These are phyloP conservation scores for Polyplosphaeria fusca DNA, from an alignment of 495 filamentous ascomycete genomes.

Conservation along the genomic window DNA sequence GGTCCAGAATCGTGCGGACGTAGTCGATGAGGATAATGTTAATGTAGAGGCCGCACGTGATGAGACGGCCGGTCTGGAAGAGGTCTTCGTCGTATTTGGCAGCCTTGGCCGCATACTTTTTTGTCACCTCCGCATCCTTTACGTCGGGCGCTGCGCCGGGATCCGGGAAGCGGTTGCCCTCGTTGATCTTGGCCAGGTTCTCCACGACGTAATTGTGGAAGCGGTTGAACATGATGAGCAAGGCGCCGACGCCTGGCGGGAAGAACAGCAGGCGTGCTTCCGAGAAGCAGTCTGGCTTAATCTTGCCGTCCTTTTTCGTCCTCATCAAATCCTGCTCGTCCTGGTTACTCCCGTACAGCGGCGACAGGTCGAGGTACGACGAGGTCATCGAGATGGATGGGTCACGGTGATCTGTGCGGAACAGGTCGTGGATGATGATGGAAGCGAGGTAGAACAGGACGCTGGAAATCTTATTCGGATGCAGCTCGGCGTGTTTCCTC, in stretches of 20 bases:
- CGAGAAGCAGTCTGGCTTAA: slow-evolving; percentile 80
- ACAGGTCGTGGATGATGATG: slow-evolving; percentile 81
- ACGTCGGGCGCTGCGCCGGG: neutral
- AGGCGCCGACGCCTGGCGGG: slow-evolving; percentile 71
- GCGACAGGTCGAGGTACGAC: slow-evolving; percentile 80
- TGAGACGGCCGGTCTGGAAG: slow-evolving; percentile 44
- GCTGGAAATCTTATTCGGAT: slow-evolving; percentile 80
- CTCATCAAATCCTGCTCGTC: slow-evolving; percentile 71
- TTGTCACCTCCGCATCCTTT: slow-evolving; percentile 17
- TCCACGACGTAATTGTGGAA: slow-evolving; percentile 48
- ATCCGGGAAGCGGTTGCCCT: slow-evolving; percentile 55
- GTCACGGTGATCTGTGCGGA: slow-evolving; percentile 59
- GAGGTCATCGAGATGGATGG: slow-evolving; percentile 66
- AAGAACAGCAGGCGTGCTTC: slow-evolving; percentile 75
- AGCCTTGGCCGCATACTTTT: slow-evolving; percentile 11
- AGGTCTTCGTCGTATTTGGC: slow-evolving; percentile 42
- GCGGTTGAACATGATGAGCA: slow-evolving; percentile 68
- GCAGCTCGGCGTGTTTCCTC: slow-evolving; percentile 58
- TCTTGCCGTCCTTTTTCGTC: slow-evolving; percentile 74
- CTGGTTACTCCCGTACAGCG: slow-evolving; percentile 80
- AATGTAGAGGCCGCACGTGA: slow-evolving; percentile 43
- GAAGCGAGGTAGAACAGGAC: slow-evolving; percentile 86
- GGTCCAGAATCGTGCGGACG: slow-evolving; percentile 45
- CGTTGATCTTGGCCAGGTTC: slow-evolving; percentile 59
- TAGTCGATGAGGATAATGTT: slow-evolving; percentile 46